A percentile compares a stretch with the other conserved stretches of the same genome.
These are phyloP conservation scores for Hawksworthiomyces lignivorus DNA, from an alignment of 2,329 filamentous ascomycete species.

Conservation along the genomic window DNA sequence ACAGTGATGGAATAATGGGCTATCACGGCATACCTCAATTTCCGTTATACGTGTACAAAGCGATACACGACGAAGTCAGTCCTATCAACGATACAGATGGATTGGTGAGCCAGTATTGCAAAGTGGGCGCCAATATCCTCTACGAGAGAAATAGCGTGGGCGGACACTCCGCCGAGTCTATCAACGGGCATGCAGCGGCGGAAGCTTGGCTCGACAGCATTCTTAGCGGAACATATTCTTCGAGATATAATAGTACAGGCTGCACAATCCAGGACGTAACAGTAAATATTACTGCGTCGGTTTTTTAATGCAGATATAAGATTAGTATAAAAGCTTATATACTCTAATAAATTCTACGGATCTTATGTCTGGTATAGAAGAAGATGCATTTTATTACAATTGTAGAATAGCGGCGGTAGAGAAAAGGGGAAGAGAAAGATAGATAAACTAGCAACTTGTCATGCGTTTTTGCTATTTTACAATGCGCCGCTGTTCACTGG, in stretches of 20 bases:
- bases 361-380: too few relatives aligned
- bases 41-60: slow-evolving; percentile 40
- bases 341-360: too few relatives aligned
- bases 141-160: slow-evolving; percentile 36
- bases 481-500: too few relatives aligned
- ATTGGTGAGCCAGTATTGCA: slow-evolving; percentile 21
- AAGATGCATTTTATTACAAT: too few relatives aligned
- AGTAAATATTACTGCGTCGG: slow-evolving; percentile 8
- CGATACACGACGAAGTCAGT: slow-evolving; percentile 34
- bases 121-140: slow-evolving; percentile 32
- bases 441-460: too few relatives aligned
- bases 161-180: slow-evolving; percentile 28
- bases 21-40: slow-evolving; percentile 35
- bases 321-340: too few relatives aligned
- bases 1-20: slow-evolving; percentile 25
- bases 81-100: slow-evolving; percentile 32
- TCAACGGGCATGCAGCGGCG: slow-evolving; percentile 18
- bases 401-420: too few relatives aligned
- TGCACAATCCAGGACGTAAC: slow-evolving; percentile 10
- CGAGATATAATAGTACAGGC: slow-evolving; percentile 6
- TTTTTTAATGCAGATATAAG: background rate
- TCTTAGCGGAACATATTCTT: slow-evolving; percentile 12
- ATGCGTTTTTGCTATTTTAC: too few relatives aligned
- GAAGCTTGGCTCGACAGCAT: slow-evolving; percentile 17
- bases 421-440: too few relatives aligned